Conservation (phyloP, 164 flowering plant species). For the Vitis cinerea region DNA sequence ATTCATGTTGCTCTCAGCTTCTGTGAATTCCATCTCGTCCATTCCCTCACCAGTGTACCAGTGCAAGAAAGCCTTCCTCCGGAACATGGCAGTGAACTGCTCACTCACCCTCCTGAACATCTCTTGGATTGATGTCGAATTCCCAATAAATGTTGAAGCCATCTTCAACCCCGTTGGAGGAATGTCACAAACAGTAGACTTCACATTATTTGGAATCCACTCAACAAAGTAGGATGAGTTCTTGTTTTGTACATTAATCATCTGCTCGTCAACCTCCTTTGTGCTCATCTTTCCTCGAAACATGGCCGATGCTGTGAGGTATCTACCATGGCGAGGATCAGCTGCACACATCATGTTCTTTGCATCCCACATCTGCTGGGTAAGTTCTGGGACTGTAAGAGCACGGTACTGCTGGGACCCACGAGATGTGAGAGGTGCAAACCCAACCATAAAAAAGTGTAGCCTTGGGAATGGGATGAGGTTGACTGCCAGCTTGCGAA, state of each 20-base stretch:
- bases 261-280: too few relatives aligned
- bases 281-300: slow-evolving; percentile 53
- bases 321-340: slow-evolving; percentile 46
- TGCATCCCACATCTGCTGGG: slow-evolving; percentile 42
- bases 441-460: slow-evolving; percentile 19
- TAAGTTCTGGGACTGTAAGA: slow-evolving; percentile 47
- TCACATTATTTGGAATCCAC: slow-evolving; percentile 54
- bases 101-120: slow-evolving; percentile 49
- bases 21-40: too few relatives aligned
- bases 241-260: slow-evolving; percentile 25
- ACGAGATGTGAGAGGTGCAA: slow-evolving; percentile 13
- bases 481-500: slow-evolving; percentile 42
- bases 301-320: slow-evolving; percentile 53
- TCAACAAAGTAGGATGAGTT: slow-evolving; percentile 45
- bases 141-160: slow-evolving; percentile 50
- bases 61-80: slow-evolving; percentile 51
- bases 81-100: slow-evolving; percentile 56
- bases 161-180: slow-evolving; percentile 49
- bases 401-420: slow-evolving; percentile 52
- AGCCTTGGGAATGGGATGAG: slow-evolving; percentile 53
- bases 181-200: slow-evolving; percentile 52
- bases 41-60: slow-evolving; percentile 7
- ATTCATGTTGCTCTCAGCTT: slow-evolving; percentile 28
- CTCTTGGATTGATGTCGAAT: slow-evolving; percentile 16
- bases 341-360: slow-evolving; percentile 38